These are phyloP conservation scores for Pontederia crassipes DNA, from an alignment of 176 grass and related monocot genomes.

Conservation along the genomic window DNA sequence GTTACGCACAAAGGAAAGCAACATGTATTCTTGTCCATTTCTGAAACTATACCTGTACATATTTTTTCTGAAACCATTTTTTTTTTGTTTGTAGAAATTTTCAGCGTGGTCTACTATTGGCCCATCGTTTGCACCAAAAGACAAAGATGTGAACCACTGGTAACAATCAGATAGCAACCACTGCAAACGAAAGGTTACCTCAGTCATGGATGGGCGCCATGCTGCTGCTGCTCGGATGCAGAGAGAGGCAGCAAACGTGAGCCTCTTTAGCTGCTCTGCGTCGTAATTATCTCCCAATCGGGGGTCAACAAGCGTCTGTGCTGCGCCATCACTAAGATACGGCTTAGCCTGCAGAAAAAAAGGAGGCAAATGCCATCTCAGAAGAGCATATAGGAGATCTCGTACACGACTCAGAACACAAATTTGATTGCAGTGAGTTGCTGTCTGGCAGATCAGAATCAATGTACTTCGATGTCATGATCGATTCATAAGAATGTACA, in stretches of 20 bases:
- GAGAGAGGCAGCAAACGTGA: slow-evolving; percentile 7
- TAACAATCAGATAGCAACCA: not conserved
- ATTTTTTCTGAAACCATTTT: no score
- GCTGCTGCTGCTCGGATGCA: slow-evolving; percentile 10
- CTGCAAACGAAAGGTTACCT: not conserved
- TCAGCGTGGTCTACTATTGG: not conserved
- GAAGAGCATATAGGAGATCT: no score
- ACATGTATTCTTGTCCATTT: not conserved
- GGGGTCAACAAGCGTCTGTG: slow-evolving; percentile 4
- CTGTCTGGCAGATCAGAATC: not conserved
- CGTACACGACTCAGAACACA: no score
- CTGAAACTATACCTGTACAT: no score
- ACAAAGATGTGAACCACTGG: not conserved
- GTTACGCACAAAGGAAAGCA: not conserved
- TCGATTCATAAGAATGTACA: not conserved
- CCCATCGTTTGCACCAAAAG: not conserved
- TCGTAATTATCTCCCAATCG: slow-evolving; percentile 7
- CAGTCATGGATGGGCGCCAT: slow-evolving; percentile 13
- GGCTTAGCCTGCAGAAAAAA: slow-evolving; percentile 3
- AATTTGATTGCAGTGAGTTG: no score
- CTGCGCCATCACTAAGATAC: not conserved
- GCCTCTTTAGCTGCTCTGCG: slow-evolving; percentile 7
- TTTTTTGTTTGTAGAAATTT: no score
- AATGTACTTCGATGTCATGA: not conserved
- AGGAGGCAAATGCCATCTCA: no score